These are phyloP conservation scores for Juncus effusus DNA, from an alignment of 176 grass and related monocot species.

Conservation along the genomic window DNA sequence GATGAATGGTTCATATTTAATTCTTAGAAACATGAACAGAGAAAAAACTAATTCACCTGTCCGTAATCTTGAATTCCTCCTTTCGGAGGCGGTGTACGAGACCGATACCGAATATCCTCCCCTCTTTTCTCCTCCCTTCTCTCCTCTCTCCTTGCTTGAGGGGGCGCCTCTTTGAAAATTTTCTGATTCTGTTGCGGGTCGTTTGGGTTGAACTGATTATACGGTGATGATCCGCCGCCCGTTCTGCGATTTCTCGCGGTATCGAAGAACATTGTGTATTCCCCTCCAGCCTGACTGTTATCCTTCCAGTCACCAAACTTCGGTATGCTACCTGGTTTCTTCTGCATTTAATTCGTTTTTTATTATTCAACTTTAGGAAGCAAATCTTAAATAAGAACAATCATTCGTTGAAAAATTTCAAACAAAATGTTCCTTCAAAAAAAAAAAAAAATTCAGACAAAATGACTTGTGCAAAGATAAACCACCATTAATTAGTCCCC, in stretches of 20 bases:
- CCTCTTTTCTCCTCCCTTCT: slow-evolving; percentile 3
- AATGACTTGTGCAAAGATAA: too few species aligned
- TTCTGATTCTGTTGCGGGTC: slow-evolving; percentile 15
- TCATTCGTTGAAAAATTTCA: too few species aligned
- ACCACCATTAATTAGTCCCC: too few species aligned
- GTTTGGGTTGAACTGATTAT: slow-evolving; percentile 24
- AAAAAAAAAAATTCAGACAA: too few species aligned
- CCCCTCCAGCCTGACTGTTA: neutral
- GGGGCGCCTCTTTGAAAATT: neutral
- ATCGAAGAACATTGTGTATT: slow-evolving; percentile 31
- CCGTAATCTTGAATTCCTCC: neutral
- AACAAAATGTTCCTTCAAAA: too few species aligned
- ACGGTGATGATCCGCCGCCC: too few species aligned
- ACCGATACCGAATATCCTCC: slow-evolving; percentile 16
- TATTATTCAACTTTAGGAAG: neutral
- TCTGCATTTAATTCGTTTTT: neutral
- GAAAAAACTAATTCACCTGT: slow-evolving; percentile 2
- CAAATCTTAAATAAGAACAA: too few species aligned
- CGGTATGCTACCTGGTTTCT: slow-evolving; percentile 16
- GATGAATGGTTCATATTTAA: too few species aligned
- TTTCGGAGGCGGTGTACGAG: neutral
- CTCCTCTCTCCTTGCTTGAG: slow-evolving; percentile 4
- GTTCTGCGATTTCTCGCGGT: slow-evolving; percentile 15
- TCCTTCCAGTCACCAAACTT: slow-evolving; percentile 30
- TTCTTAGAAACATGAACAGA: neutral